Conservation (phyloP, 305 asterid genomes). For the Rubia peregrina region DNA sequence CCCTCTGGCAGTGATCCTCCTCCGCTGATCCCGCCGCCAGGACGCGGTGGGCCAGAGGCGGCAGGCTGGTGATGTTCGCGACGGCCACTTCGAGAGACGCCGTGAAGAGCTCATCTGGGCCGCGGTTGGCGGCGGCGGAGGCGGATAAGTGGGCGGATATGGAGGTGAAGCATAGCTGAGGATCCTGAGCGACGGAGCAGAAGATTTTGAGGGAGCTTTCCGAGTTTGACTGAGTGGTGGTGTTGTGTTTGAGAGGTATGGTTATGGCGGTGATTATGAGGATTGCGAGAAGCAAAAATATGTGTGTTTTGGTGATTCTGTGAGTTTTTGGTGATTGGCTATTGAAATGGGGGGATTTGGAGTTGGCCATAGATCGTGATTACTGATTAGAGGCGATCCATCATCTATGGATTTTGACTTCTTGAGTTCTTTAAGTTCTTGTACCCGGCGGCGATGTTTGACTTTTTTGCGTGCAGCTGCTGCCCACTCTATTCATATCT, state of each 20-base stretch:
- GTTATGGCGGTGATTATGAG: background rate
- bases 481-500: too few relatives aligned
- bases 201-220: slow-evolving; percentile 2
- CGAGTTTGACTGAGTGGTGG: background rate
- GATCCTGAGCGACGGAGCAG: slow-evolving; percentile 48
- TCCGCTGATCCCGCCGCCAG: background rate
- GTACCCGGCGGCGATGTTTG: too few relatives aligned
- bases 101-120: slow-evolving; percentile 1
- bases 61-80: background rate
- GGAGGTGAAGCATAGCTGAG: slow-evolving; percentile 45
- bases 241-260: background rate
- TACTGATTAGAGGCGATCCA: too few relatives aligned
- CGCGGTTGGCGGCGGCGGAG: slow-evolving; percentile 1
- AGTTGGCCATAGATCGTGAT: background rate
- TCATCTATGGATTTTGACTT: background rate
- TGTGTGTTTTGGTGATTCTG: background rate
- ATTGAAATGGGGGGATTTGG: background rate
- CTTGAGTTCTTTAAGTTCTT: background rate
- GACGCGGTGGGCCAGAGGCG: background rate
- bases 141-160: slow-evolving; percentile 32
- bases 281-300: background rate
- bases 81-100: background rate
- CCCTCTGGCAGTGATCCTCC: background rate
- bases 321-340: background rate
- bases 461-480: too few relatives aligned